Conservation (phyloP, 1,284 basidiomycete species). For the Microbotryomycetes sp. region DNA sequence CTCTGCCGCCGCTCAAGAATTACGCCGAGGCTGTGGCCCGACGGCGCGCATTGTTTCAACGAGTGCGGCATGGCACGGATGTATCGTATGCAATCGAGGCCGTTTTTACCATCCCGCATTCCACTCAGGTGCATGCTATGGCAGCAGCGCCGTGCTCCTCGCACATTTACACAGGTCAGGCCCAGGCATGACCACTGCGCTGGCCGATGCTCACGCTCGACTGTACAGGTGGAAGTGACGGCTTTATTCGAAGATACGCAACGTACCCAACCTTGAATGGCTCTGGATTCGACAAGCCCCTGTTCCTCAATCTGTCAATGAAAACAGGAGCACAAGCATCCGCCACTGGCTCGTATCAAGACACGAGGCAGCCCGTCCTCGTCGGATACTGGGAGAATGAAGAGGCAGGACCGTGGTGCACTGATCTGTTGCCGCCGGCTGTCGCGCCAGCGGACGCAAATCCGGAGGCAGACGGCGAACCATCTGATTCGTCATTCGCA, state of each 20-base stretch:
- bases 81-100: conserved; percentile 17
- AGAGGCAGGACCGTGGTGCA: conserved; percentile 14
- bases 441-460: neutral
- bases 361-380: conserved; percentile 17
- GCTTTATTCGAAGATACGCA: conserved; percentile 32
- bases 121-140: conserved; percentile 24
- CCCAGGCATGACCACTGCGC: neutral
- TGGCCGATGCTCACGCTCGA: neutral
- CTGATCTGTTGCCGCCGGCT: conserved; percentile 2
- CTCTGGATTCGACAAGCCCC: neutral
- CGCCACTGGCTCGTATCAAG: neutral
- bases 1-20: neutral
- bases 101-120: conserved; percentile 27
- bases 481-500: neutral
- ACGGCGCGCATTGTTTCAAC: neutral
- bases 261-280: conserved; percentile 28
- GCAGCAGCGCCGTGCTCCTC: conserved; percentile 29
- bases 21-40: neutral
- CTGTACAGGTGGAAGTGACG: conserved; percentile 24
- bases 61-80: neutral
- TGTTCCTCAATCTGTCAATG: conserved; percentile 17
- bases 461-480: neutral
- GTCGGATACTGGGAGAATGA: conserved; percentile 35
- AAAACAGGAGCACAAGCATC: conserved; percentile 5
- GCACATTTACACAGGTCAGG: conserved; percentile 27